Base-by-base conservation (phyloP, 257 asterid genomes). In the Solanum commersonii region DNA sequence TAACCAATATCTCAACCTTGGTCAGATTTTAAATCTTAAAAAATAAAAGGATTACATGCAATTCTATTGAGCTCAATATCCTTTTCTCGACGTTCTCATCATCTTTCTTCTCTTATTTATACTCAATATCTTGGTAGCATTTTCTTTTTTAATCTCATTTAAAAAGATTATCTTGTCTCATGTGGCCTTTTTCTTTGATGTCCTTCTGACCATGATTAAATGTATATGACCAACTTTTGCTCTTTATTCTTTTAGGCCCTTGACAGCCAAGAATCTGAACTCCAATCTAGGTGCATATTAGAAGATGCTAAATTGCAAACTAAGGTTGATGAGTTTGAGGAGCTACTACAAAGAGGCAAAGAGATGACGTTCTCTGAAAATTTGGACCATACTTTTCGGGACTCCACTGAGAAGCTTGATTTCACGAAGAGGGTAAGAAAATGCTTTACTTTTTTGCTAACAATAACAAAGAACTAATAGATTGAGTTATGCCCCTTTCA, bases 321-420 rank as follows among this genome's bases (percentile, higher is more conserved):
- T 72, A 95, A 93, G 91, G 91, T 93, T 78, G 93, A 92, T 83
- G 95, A 90, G 90, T 92, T 93, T 87, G 94, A 94, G 89, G 89
- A 86, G 52, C 87, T 93, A 89, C 71, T 93, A 85, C 91, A 86
- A 78, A 89, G 87, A 84, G 67, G 86, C 73, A 77, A 84, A 74
- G 89, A 59, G 87, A 65, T 85, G 63, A 84, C 84, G 81, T 90
- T 90, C 67, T 89, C 86, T 67, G 90, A 84, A 84, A 72, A 49
- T 49, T 87, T 90, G 81, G 90, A 88, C 72, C 91, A 10, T 87
- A 87, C 90, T 46, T 85, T 93, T 40, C 87, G 63, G 74, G 92
- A 88, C 73, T 90, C 93, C 81, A 89, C 29, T 42, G 92, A 89
- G 89, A 92, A 90, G 90, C 88, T 94, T 85, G 91, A 89, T 84